Evolutionary conservation across 1,284 basidiomycete species (phyloP).

Genomic region (Spongiforma sp.): DNA sequence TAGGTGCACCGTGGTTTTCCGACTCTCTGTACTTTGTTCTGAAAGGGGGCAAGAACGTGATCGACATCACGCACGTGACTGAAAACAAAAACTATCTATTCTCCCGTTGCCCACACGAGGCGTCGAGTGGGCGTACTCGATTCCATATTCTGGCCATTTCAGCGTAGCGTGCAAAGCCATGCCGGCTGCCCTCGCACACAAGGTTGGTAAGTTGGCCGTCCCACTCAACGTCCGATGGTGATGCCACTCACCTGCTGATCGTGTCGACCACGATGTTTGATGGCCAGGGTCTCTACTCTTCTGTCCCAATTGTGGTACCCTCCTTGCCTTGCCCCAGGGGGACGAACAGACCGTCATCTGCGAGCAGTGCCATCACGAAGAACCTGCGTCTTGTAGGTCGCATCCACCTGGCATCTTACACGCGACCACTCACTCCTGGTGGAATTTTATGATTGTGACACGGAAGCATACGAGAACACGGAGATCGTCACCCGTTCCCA

Average conservation of each 20-base stretch:
- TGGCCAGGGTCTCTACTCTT: slow-evolving; percentile 86
- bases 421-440: slow-evolving; percentile 1
- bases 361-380: slow-evolving; percentile 87
- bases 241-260: slow-evolving; percentile 9
- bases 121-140: slow-evolving; percentile 15
- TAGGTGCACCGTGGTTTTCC: slow-evolving; percentile 8
- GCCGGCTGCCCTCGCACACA: slow-evolving; percentile 28
- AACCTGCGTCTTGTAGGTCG: slow-evolving; percentile 83
- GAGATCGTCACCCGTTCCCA: slow-evolving; percentile 91
- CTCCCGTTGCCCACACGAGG: slow-evolving; percentile 16
- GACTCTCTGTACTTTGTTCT: too few species aligned
- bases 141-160: too few species aligned
- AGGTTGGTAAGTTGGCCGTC: slow-evolving; percentile 30
- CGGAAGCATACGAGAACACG: slow-evolving; percentile 89
- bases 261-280: too few species aligned
- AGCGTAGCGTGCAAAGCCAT: slow-evolving; percentile 2
- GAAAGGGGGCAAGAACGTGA: slow-evolving; percentile 7
- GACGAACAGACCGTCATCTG: slow-evolving; percentile 81
- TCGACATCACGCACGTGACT: slow-evolving; percentile 23
- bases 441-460: background rate
- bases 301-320: slow-evolving; percentile 90
- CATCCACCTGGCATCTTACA: slow-evolving; percentile 1
- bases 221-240: background rate
- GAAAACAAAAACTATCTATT: slow-evolving; percentile 16
- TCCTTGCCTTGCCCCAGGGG: slow-evolving; percentile 86